A percentile compares a stretch with the other conserved stretches of the same genome.
These are phyloP conservation scores for Fonsecaea monophora DNA, from an alignment of 2,329 filamentous ascomycete genomes.

Conservation along the genomic window DNA sequence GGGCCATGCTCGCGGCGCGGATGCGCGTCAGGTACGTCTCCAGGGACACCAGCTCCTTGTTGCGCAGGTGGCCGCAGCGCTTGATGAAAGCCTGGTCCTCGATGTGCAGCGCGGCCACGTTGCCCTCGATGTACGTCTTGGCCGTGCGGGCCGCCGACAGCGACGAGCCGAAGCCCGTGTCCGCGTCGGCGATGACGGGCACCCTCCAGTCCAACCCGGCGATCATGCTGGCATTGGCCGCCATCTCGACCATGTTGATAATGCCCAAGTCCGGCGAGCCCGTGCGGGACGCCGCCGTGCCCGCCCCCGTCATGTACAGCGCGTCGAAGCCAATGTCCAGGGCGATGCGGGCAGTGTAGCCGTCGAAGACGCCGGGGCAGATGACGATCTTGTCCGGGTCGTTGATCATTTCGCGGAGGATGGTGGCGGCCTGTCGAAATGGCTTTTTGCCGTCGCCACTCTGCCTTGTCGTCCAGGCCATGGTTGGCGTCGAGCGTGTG, in stretches of 20 bases:
- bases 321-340: conserved; percentile 67
- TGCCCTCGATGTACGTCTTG: conserved; percentile 57
- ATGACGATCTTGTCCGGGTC: conserved; percentile 14
- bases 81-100: conserved; percentile 57
- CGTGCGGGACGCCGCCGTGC: conserved; percentile 56
- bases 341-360: conserved; percentile 63
- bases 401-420: conserved; percentile 12
- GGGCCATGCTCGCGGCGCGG: conserved; percentile 50
- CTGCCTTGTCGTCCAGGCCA: not conserved
- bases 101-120: conserved; percentile 63
- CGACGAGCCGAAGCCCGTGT: conserved; percentile 60
- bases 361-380: conserved; percentile 70
- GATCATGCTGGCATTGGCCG: conserved; percentile 60
- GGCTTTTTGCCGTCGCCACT: conserved; percentile 4
- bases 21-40: conserved; percentile 47
- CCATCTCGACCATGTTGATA: conserved; percentile 60
- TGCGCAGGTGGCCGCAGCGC: conserved; percentile 50
- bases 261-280: conserved; percentile 59
- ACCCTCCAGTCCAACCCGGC: conserved; percentile 56
- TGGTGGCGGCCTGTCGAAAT: conserved; percentile 11
- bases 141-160: conserved; percentile 57
- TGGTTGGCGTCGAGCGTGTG: not conserved
- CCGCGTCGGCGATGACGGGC: conserved; percentile 62
- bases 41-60: conserved; percentile 49
- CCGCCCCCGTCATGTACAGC: conserved; percentile 69